Conservation (phyloP, 768 basidiomycete species). For the Phlebiopsis flavidoalba region DNA sequence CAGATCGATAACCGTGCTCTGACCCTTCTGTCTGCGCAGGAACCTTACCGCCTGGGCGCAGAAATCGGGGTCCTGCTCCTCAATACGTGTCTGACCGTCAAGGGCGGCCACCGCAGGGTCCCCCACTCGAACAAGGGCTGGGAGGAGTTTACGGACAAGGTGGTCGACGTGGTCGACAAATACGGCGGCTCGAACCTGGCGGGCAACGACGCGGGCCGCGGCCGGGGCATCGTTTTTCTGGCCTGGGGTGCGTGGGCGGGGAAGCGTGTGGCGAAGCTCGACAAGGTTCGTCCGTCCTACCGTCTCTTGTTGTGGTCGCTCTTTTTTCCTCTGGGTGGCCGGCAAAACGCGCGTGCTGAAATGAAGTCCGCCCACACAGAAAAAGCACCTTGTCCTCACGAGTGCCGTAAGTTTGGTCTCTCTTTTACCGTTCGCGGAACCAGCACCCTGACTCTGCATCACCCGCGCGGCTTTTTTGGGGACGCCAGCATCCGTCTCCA, state of each 20-base stretch:
- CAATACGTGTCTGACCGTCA: constrained; percentile 90
- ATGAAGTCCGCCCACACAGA: constrained; percentile 32
- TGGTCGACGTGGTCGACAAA: constrained; percentile 71
- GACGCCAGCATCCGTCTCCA: constrained; percentile 76
- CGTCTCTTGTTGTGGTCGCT: background rate
- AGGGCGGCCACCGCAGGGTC: constrained; percentile 56
- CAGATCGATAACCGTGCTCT: constrained; percentile 1
- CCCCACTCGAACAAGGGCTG: constrained; percentile 87
- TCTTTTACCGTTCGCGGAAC: background rate
- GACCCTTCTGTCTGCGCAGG: constrained; percentile 32
- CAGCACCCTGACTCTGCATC: constrained; percentile 2
- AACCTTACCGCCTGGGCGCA: constrained; percentile 78
- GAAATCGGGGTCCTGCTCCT: constrained; percentile 86
- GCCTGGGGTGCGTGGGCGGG: constrained; percentile 89
- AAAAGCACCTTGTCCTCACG: constrained; percentile 73
- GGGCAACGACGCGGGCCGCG: constrained; percentile 39
- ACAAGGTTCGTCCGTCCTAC: constrained; percentile 45
- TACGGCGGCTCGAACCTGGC: constrained; percentile 71
- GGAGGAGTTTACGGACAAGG: constrained; percentile 85
- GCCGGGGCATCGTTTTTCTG: constrained; percentile 79
- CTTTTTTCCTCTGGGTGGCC: background rate
- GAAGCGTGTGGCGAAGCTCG: constrained; percentile 74
- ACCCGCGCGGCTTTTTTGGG: too few relatives aligned
- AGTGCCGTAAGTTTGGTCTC: constrained; percentile 53
- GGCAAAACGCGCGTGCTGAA: background rate